Evolutionary conservation across 768 basidiomycete genomes (phyloP).

Genomic region (Naganishia kalamii): DNA sequence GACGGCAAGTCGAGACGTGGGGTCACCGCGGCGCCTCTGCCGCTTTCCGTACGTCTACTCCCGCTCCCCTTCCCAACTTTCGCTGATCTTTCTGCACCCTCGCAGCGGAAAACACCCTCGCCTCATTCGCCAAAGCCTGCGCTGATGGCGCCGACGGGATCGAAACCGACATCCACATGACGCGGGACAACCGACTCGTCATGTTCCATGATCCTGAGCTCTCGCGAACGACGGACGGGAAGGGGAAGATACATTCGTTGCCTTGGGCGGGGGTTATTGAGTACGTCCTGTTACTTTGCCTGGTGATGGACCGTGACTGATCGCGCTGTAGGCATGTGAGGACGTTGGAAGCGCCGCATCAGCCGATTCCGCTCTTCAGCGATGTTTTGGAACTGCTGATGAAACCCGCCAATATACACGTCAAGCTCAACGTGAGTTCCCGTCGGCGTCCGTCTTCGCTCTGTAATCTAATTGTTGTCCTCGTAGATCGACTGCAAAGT

Average conservation of each 20-base stretch:
- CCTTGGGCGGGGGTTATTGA: constrained; percentile 60
- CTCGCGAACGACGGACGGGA: constrained; percentile 70
- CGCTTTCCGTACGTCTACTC: constrained; percentile 45
- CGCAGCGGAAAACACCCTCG: constrained; percentile 75
- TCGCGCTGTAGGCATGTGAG: constrained; percentile 60
- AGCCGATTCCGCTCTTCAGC: constrained; percentile 81
- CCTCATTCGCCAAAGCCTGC: constrained; percentile 90
- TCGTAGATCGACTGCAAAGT: constrained; percentile 91
- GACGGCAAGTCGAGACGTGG: constrained; percentile 61
- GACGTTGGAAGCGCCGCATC: constrained; percentile 71
- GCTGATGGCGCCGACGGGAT: constrained; percentile 93
- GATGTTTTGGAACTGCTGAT: constrained; percentile 76
- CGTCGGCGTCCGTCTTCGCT: constrained; percentile 7
- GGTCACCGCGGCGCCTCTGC: constrained; percentile 65
- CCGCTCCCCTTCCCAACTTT: not conserved
- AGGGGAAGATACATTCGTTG: constrained; percentile 62
- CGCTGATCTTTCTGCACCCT: constrained; percentile 52
- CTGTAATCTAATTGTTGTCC: constrained; percentile 54
- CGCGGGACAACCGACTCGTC: constrained; percentile 73
- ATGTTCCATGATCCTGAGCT: constrained; percentile 96
- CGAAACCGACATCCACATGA: constrained; percentile 98
- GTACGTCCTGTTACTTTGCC: constrained; percentile 27
- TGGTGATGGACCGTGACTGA: not conserved
- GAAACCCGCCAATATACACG: constrained; percentile 50
- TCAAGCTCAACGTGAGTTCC: constrained; percentile 48